Evolutionary conservation across 768 basidiomycete species (phyloP).

Genomic region (Leccinum subgranulosum): DNA sequence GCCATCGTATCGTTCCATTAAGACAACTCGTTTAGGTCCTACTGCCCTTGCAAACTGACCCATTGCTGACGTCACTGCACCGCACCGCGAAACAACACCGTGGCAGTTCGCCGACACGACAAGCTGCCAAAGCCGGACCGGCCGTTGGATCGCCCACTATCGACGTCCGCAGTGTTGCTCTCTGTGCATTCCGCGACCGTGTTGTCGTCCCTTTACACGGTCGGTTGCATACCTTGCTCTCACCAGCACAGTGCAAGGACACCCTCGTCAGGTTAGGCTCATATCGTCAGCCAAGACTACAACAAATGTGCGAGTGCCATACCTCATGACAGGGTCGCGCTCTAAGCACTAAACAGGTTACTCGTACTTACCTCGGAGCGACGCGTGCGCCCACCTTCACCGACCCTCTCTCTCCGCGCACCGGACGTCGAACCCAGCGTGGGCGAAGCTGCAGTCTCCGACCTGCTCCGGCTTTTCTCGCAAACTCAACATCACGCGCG

Average conservation of each 20-base stretch:
- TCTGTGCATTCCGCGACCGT: constrained; percentile 76
- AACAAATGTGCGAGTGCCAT: constrained; percentile 63
- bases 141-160: constrained; percentile 45
- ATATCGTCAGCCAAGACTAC: constrained; percentile 66
- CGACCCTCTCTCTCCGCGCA: constrained; percentile 54
- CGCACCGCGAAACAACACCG: constrained; percentile 59
- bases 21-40: constrained; percentile 43
- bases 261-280: constrained; percentile 50
- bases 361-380: constrained; percentile 74
- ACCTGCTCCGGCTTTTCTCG: constrained; percentile 63
- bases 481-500: constrained; percentile 44
- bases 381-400: constrained; percentile 49
- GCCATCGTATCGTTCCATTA: not conserved
- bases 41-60: constrained; percentile 59
- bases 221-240: constrained; percentile 55
- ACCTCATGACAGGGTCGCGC: not conserved
- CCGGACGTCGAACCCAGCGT: constrained; percentile 53
- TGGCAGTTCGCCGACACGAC: constrained; percentile 48
- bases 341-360: constrained; percentile 43
- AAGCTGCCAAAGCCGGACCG: constrained; percentile 41
- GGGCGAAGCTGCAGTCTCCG: constrained; percentile 65
- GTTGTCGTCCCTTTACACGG: constrained; percentile 66
- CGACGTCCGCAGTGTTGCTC: constrained; percentile 78
- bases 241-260: constrained; percentile 52
- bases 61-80: constrained; percentile 64